Percentiles rank a stretch among this genome's conserved stretches.
phyloP scores from a whole-genome alignment of 805 yeast genomes.

The Ogataea siamensis region DNA sequence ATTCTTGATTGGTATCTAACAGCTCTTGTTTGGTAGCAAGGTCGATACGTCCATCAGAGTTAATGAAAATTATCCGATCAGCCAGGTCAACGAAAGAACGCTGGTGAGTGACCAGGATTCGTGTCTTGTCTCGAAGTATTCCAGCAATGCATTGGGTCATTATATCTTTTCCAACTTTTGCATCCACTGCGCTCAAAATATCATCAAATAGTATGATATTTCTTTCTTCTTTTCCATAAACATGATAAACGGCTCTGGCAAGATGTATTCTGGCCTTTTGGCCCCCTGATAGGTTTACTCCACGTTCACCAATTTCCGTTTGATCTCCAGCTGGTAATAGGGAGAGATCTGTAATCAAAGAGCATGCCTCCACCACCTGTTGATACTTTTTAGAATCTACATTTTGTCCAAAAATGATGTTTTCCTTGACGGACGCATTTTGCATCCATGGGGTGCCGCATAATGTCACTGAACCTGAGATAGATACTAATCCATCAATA shows the following conservation, averaged over 20 bases:
- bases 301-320: conserved; percentile 82
- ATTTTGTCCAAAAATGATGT: conserved; percentile 61
- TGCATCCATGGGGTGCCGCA: conserved; percentile 71
- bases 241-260: conserved; percentile 74
- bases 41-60: conserved; percentile 55
- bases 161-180: conserved; percentile 80
- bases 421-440: conserved; percentile 71
- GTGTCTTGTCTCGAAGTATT: conserved; percentile 52
- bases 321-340: conserved; percentile 68
- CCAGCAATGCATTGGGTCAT: conserved; percentile 66
- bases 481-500: conserved; percentile 45
- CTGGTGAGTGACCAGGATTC: conserved; percentile 81
- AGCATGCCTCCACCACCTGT: conserved; percentile 59
- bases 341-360: conserved; percentile 61
- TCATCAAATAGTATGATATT: conserved; percentile 75
- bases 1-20: conserved; percentile 40
- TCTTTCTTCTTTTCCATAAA: conserved; percentile 34
- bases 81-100: conserved; percentile 65
- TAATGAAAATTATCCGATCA: conserved; percentile 62
- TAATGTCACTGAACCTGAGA: conserved; percentile 53
- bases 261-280: conserved; percentile 79
- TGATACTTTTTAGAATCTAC: conserved; percentile 49
- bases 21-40: conserved; percentile 63
- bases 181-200: conserved; percentile 82
- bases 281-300: conserved; percentile 81